These are phyloP conservation scores for Spongispora temasekensis DNA, from an alignment of 1,284 basidiomycete genomes.

Conservation along the genomic window DNA sequence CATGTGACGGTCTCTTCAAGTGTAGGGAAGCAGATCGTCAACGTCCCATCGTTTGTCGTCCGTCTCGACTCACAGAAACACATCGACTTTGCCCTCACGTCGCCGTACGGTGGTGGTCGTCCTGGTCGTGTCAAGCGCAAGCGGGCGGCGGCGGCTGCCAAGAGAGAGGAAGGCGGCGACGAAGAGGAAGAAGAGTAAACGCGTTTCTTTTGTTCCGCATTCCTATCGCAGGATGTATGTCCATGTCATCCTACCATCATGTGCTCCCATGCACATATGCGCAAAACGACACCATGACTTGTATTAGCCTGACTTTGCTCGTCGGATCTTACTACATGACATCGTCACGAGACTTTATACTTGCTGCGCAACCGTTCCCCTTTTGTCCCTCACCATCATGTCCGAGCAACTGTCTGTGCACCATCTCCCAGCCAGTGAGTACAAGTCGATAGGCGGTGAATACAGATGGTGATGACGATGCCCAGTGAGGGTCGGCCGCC, in stretches of 20 bases:
- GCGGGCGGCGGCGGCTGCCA: constrained; percentile 92
- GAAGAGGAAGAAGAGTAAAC: constrained; percentile 88
- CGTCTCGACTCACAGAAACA: constrained; percentile 97
- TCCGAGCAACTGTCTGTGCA: constrained; percentile 24
- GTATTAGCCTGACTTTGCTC: constrained; percentile 9
- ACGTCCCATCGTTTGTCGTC: constrained; percentile 98
- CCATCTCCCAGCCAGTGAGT: constrained; percentile 28
- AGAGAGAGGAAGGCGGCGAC: constrained; percentile 88
- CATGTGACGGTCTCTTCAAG: constrained; percentile 41
- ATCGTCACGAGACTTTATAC: too few species aligned
- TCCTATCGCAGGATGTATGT: constrained; percentile 28
- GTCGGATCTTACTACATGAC: too few species aligned
- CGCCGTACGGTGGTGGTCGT: constrained; percentile 96
- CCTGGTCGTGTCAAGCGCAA: constrained; percentile 99
- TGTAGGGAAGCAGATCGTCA: constrained; percentile 99
- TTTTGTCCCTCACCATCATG: too few species aligned
- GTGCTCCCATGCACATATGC: constrained; percentile 34
- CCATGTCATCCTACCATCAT: constrained; percentile 30
- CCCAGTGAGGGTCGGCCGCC: constrained; percentile 65
- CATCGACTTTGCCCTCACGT: constrained; percentile 98
- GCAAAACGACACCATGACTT: constrained; percentile 30
- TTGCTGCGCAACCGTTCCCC: too few species aligned
- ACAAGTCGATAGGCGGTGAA: neutral
- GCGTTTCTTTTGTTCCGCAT: constrained; percentile 16
- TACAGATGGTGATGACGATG: neutral